phyloP scores from a whole-genome alignment of 805 yeast species.

The Suhomyces xylopsoci region DNA sequence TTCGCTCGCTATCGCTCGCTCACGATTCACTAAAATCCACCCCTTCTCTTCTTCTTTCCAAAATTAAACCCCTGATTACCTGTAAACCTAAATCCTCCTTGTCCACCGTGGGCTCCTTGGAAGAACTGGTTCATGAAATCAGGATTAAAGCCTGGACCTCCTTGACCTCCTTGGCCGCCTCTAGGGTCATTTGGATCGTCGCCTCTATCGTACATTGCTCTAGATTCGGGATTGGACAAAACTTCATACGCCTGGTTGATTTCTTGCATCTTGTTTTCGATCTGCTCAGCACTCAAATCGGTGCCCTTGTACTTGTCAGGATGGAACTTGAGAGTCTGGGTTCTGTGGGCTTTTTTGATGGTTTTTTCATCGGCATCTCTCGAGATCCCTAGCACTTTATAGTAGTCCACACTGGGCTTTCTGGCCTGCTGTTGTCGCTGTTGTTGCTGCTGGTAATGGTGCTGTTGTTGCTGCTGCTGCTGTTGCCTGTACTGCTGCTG shows the following conservation, averaged over 20 bases:
- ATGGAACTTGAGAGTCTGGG: constrained; percentile 75
- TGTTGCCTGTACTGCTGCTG: constrained; percentile 40
- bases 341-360: constrained; percentile 77
- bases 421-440: constrained; percentile 30
- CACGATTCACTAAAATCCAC: background rate
- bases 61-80: background rate
- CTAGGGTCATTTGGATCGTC: constrained; percentile 48
- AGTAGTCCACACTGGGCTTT: constrained; percentile 62
- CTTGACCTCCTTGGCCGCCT: constrained; percentile 2
- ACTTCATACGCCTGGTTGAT: constrained; percentile 92
- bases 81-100: background rate
- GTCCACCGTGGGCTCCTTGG: constrained; percentile 4
- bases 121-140: constrained; percentile 8
- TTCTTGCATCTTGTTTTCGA: constrained; percentile 83
- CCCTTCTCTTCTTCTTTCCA: background rate
- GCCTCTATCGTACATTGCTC: constrained; percentile 65
- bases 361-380: constrained; percentile 66
- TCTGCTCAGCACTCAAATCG: constrained; percentile 61
- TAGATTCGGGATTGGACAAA: constrained; percentile 61
- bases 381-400: constrained; percentile 69
- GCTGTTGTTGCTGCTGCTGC: constrained; percentile 41
- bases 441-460: constrained; percentile 40
- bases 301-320: constrained; percentile 84
- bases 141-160: background rate
- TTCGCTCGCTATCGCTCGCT: too few species aligned